These are phyloP conservation scores for Trichoderma sp. DNA, from an alignment of 2,329 filamentous ascomycete species.

Conservation along the genomic window DNA sequence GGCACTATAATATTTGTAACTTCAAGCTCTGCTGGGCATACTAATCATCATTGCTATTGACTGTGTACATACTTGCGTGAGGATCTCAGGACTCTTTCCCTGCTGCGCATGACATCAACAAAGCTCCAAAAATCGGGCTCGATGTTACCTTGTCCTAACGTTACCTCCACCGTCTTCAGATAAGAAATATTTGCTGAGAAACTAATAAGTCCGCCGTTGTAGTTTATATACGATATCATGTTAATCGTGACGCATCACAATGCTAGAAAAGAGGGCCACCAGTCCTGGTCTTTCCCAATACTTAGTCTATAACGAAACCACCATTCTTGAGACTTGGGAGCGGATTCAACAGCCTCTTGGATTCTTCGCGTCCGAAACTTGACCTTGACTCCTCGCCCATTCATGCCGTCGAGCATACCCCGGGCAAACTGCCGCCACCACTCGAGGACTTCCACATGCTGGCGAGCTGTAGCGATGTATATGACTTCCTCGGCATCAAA, in stretches of 20 bases:
- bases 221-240: background rate
- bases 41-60: background rate
- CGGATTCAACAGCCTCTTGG: conserved; percentile 89
- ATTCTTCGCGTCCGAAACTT: conserved; percentile 96
- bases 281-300: conserved; percentile 75
- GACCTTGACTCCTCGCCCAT: conserved; percentile 62
- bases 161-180: background rate
- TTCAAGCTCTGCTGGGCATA: background rate
- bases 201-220: background rate
- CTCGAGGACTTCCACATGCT: conserved; percentile 78
- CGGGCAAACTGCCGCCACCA: conserved; percentile 81
- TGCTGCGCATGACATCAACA: background rate
- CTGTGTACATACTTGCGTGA: background rate
- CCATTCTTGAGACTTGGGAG: conserved; percentile 76
- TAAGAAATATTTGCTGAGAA: background rate
- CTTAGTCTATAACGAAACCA: conserved; percentile 85
- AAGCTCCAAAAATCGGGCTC: background rate
- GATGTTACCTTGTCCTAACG: background rate
- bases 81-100: background rate
- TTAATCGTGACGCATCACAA: background rate
- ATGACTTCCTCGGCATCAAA: conserved; percentile 76
- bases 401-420: conserved; percentile 53
- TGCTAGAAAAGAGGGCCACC: conserved; percentile 81
- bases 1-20: background rate
- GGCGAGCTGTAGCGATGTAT: conserved; percentile 82